phyloP scores from a whole-genome alignment of 371 early-diverging fungal species.

The Lichtheimia corymbifera region DNA sequence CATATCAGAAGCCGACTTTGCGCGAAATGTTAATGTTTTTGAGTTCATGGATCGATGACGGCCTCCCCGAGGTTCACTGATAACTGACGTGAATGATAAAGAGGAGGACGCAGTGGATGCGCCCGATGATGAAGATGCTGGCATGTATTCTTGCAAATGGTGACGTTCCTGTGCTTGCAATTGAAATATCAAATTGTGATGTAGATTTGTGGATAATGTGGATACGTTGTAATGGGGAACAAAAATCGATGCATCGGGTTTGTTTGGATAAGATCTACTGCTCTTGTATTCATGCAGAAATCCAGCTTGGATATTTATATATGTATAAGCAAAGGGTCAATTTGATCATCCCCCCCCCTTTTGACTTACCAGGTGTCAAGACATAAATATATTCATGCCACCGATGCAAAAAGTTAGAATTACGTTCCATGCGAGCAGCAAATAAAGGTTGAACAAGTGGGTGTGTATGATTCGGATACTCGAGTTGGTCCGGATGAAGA shows the following conservation, averaged over 20 bases:
- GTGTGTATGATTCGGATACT: slow-evolving; percentile 41
- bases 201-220: slow-evolving; percentile 35
- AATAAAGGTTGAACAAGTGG: slow-evolving; percentile 40
- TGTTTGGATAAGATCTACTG: slow-evolving; percentile 24
- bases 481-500: slow-evolving; percentile 36
- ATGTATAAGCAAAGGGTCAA: neutral
- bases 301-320: slow-evolving; percentile 21
- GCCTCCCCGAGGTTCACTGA: neutral
- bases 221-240: slow-evolving; percentile 45
- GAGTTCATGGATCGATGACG: slow-evolving; percentile 6
- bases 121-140: slow-evolving; percentile 8
- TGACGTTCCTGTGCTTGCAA: slow-evolving; percentile 28
- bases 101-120: slow-evolving; percentile 8
- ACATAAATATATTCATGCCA: slow-evolving; percentile 51
- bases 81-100: neutral
- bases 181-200: slow-evolving; percentile 42
- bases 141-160: neutral
- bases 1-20: slow-evolving; percentile 41
- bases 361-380: slow-evolving; percentile 28
- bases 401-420: slow-evolving; percentile 27
- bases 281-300: slow-evolving; percentile 44
- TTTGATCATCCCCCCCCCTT: no score
- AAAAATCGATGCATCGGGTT: slow-evolving; percentile 30
- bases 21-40: slow-evolving; percentile 26
- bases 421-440: slow-evolving; percentile 45